Evolutionary conservation across 352 stramenopile species (phyloP).

Genomic region (Peronospora destructor): DNA sequence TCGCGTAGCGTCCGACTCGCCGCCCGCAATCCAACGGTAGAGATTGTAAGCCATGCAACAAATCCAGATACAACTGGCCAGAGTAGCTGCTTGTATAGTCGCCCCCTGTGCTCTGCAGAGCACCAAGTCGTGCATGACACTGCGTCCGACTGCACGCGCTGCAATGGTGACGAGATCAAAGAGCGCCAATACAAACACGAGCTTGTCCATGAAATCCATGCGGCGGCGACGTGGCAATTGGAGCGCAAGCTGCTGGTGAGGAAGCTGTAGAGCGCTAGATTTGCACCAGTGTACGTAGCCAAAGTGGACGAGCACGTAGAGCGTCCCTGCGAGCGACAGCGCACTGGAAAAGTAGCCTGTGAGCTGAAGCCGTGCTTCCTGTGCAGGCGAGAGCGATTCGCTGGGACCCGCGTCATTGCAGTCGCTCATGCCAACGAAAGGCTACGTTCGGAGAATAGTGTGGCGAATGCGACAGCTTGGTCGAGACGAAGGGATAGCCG

Average conservation of each 20-base stretch:
- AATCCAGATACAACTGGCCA: constrained; percentile 65
- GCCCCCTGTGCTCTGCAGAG: constrained; percentile 53
- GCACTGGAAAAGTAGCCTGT: constrained; percentile 39
- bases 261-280: background rate
- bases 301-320: constrained; percentile 64
- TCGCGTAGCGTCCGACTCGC: constrained; percentile 62
- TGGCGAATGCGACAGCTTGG: background rate
- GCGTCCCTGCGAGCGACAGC: constrained; percentile 51
- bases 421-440: constrained; percentile 19
- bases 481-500: constrained; percentile 9
- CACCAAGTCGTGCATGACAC: constrained; percentile 31
- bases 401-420: constrained; percentile 13
- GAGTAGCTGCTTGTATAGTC: constrained; percentile 44
- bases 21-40: constrained; percentile 70
- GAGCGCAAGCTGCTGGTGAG: constrained; percentile 2
- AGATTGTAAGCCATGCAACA: constrained; percentile 79
- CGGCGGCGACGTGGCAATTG: constrained; percentile 12
- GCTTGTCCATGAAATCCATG: constrained; percentile 63
- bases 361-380: constrained; percentile 36
- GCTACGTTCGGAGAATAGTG: constrained; percentile 5
- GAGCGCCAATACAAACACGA: constrained; percentile 62
- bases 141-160: constrained; percentile 48
- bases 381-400: constrained; percentile 16
- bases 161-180: constrained; percentile 58
- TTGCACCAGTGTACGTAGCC: constrained; percentile 38